These are phyloP conservation scores for Amesomyces nigricolor DNA, from an alignment of 2,329 filamentous ascomycete species.

Conservation along the genomic window DNA sequence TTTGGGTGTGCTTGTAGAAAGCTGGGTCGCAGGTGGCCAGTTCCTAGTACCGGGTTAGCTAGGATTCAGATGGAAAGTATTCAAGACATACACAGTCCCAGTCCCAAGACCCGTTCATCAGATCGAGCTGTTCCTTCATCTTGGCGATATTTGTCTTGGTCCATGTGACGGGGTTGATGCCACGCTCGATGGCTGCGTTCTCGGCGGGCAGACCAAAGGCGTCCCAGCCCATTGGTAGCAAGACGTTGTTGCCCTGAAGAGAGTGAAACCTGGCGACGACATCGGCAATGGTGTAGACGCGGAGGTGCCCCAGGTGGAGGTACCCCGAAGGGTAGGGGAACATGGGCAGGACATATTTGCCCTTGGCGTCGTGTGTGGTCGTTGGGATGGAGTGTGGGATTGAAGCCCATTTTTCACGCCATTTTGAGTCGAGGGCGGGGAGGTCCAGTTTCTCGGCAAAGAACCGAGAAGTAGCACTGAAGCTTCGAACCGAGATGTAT, in stretches of 20 bases:
- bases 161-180: constrained; percentile 72
- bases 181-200: constrained; percentile 81
- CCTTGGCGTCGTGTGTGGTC: constrained; percentile 27
- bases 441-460: constrained; percentile 43
- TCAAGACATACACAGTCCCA: constrained; percentile 65
- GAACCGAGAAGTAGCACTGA: constrained; percentile 17
- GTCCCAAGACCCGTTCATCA: constrained; percentile 78
- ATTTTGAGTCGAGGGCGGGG: constrained; percentile 45
- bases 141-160: constrained; percentile 72
- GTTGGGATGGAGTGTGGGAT: constrained; percentile 1
- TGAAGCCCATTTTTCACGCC: constrained; percentile 43
- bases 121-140: constrained; percentile 76
- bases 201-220: constrained; percentile 86
- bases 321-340: constrained; percentile 88
- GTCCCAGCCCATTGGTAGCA: constrained; percentile 94
- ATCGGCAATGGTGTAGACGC: constrained; percentile 88
- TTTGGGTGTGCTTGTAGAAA: constrained; percentile 88
- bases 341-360: constrained; percentile 77
- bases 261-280: constrained; percentile 70
- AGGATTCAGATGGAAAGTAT: constrained; percentile 10
- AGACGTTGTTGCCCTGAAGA: constrained; percentile 67
- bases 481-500: constrained; percentile 7
- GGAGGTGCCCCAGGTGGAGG: constrained; percentile 79
- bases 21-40: constrained; percentile 75
- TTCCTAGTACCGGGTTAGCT: constrained; percentile 49